Evolutionary conservation across 164 flowering plant genomes (phyloP).

Genomic region (Tetrastigma voinierianum): DNA sequence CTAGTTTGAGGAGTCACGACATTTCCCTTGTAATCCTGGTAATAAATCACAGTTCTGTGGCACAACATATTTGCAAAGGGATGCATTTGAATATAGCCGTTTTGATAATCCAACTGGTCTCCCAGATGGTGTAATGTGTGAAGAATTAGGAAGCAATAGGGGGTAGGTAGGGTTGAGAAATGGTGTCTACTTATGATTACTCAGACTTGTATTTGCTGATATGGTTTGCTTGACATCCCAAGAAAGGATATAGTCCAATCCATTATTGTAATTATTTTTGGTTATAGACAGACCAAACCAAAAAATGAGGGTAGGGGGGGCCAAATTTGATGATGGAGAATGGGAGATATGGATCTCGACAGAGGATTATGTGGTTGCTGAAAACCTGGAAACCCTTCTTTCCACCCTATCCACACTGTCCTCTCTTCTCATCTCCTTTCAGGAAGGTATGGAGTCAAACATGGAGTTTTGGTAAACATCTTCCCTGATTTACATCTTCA

Average conservation of each 20-base stretch:
- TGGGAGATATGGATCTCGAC: conserved; percentile 4
- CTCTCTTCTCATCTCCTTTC: not conserved
- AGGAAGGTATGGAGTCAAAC: not conserved
- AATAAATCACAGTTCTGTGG: not conserved
- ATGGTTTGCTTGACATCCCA: no score
- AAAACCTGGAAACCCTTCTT: conserved; percentile 15
- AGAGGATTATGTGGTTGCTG: conserved; percentile 26
- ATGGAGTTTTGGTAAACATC: no score
- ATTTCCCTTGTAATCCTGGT: not conserved
- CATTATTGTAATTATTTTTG: not conserved
- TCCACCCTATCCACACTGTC: conserved; percentile 24
- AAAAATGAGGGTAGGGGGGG: not conserved
- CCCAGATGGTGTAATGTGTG: no score
- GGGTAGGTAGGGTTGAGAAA: not conserved
- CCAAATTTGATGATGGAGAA: not conserved
- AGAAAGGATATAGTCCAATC: conserved; percentile 10
- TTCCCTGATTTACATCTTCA: no score
- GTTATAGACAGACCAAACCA: not conserved
- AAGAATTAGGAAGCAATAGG: not conserved
- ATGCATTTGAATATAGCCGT: no score
- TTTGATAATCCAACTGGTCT: no score
- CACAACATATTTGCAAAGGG: no score
- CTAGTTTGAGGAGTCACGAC: no score
- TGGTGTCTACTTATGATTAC: no score
- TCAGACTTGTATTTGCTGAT: no score